Base-by-base conservation (phyloP, 306 rosid species). In the Senna siamea region DNA sequence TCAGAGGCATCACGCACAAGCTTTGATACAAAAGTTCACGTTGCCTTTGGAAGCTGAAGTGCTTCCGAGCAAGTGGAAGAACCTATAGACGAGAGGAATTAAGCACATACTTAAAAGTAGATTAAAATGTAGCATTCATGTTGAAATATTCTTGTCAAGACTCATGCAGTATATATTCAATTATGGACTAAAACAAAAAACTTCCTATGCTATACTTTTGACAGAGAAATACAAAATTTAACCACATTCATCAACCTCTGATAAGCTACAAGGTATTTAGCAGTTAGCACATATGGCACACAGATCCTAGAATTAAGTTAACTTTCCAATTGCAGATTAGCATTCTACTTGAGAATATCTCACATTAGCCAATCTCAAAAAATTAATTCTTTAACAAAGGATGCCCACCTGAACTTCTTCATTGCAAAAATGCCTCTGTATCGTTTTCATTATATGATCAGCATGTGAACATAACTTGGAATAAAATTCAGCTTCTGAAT, bases 1-100 rank as follows among this genome's bases (percentile, higher is more conserved):
- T 95, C 79, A 95, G 78, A 71, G 99, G 97, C 99, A 95, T 95
- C 99, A 88, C 80, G 86, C 97, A 92, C 78, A 95, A 85, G 78
- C 98, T 90, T 82, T 86, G 96, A 82, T 92, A 95, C 77, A 95
- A 62, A 70, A 95, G 88, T 76, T 92, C 98, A 60, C 92, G 86
- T 73, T 95, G 99, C 66, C 66, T 90, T 78, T 84, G 80, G 85
- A 86, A 87, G 89, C 92, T 88, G 70, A 95, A 95, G 82, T 91
- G 95, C 88, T 84, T 88, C 81, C 86, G 89, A 56, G 97, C 96
- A 76, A 90, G 96, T 26, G 99, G 97, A 85, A 95, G 99, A 86
- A 95, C 98, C 99, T 95, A 80, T 35, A 78, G 28, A 80, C 62
- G 75, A 60, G 75, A 78, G 38, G 35, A 52, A 75, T 69, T 69